Base-by-base conservation (phyloP, 805 yeast genomes). In the Saccharomycopsis synnaedendra region DNA sequence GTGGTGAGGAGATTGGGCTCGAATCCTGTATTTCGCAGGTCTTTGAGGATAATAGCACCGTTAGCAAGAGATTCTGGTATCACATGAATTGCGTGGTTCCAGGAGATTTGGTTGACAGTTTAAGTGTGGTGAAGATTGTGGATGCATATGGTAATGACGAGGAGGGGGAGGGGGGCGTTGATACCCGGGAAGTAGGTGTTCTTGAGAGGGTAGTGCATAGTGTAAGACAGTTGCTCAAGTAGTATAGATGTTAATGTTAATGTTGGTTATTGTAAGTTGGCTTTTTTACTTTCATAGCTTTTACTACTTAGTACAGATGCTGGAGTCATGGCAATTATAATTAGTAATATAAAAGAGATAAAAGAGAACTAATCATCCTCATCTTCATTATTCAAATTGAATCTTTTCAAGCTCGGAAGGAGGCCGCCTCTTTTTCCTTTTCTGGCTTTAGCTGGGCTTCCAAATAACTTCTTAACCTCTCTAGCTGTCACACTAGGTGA, bases 381-480 rank as follows among this genome's bases (percentile, higher is more conserved):
- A 36, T 9, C 8, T 33, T 19, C 28, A 9, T 35, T 19, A 19
- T 46, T 41, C 30, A 48, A 30, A 42, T 48, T 48, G 43, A 49
- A 49, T 38, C 43, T 42, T 19, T 47, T 31, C 33, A 49, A 43
- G n/a, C 47, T 46, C 36, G 52, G 52, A 6, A 49, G 39, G 10
- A 49, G n/a, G 30, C 52, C 50, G 10, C 47, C 44, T 36, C 40
- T 46, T 9, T 32, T 34, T 35, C 42, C 46, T 35, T 35, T n/a
- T 28, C 42, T 49, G 3, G 39, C 36, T 7, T 32, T 33, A 32
- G 40, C 42, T 37, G 47, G 50, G 36, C 47, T 46, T n/a, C 39
- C 19, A 29, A 48, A 48, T 39, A 47, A 44, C 30, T 39, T 43
- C 34, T 42, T 46, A 27, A 33, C 36, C 30, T 41, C 45, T 19